Conservation (phyloP, 2,329 filamentous ascomycete species). For the Colletotrichum lindemuthianum region DNA sequence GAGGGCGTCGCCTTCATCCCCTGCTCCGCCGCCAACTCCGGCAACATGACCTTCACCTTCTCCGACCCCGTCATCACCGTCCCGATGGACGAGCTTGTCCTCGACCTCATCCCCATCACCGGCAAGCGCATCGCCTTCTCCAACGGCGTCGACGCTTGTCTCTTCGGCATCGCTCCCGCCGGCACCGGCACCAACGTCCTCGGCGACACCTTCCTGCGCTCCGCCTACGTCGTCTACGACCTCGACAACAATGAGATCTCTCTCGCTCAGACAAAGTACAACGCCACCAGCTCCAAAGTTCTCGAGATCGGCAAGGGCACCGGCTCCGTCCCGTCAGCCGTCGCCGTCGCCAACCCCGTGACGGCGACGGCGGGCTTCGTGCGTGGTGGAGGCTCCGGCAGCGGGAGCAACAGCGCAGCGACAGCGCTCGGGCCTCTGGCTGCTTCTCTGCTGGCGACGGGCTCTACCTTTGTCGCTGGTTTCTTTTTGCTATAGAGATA, state of each 20-base stretch:
- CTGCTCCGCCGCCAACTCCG: conserved; percentile 59
- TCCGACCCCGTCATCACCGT: conserved; percentile 64
- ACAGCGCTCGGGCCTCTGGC: conserved; percentile 20
- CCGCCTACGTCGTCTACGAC: conserved; percentile 81
- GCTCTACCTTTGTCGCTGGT: conserved; percentile 15
- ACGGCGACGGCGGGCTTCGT: conserved; percentile 57
- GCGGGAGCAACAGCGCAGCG: conserved; percentile 21
- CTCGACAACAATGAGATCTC: conserved; percentile 77
- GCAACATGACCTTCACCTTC: conserved; percentile 64
- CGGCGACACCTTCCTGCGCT: conserved; percentile 79
- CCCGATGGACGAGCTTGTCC: conserved; percentile 67
- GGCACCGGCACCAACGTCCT: conserved; percentile 67
- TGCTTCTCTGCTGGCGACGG: conserved; percentile 24
- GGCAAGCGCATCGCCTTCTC: conserved; percentile 61
- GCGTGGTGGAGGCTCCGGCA: conserved; percentile 5
- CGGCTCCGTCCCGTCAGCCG: conserved; percentile 64
- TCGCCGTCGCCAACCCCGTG: conserved; percentile 58
- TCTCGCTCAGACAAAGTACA: conserved; percentile 73
- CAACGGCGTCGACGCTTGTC: conserved; percentile 66
- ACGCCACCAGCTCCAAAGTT: conserved; percentile 61
- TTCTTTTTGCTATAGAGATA: conserved; percentile 10
- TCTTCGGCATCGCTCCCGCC: conserved; percentile 74
- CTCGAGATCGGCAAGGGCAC: conserved; percentile 64
- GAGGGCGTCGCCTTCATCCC: conserved; percentile 69
- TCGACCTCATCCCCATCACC: conserved; percentile 58